Percentiles rank a stretch among this genome's conserved stretches.
These are phyloP conservation scores for Neospora caninum DNA, from an alignment of 169 alveolate species.

Conservation along the genomic window DNA sequence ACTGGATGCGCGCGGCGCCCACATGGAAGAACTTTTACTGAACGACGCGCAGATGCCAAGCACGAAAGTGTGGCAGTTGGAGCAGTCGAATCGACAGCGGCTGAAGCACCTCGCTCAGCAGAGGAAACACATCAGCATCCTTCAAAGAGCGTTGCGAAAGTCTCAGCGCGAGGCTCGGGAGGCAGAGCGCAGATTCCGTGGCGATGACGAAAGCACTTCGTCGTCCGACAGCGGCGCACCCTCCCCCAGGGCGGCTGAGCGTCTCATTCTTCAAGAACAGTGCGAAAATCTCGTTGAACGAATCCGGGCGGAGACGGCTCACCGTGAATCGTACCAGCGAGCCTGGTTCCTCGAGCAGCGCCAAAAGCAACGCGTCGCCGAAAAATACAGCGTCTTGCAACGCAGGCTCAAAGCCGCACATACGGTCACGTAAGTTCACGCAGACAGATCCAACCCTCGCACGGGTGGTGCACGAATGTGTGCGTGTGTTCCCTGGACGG, in stretches of 20 bases:
- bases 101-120: slow-evolving; percentile 51
- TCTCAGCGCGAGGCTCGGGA: neutral
- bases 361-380: neutral
- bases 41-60: slow-evolving; percentile 50
- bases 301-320: neutral
- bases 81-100: slow-evolving; percentile 46
- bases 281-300: neutral
- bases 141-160: slow-evolving; percentile 53
- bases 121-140: slow-evolving; percentile 44
- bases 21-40: slow-evolving; percentile 32
- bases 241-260: neutral
- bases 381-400: neutral
- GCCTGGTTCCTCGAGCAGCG: neutral
- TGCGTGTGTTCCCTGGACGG: too few species aligned
- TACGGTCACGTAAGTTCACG: neutral
- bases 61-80: slow-evolving; percentile 58
- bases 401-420: neutral
- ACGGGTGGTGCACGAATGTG: too few species aligned
- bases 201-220: neutral
- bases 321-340: neutral
- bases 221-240: neutral
- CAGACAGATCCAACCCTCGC: too few species aligned
- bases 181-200: neutral
- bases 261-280: slow-evolving; percentile 7
- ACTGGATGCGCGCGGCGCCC: slow-evolving; percentile 50